phyloP scores from a whole-genome alignment of 2,329 filamentous ascomycete species.

The Botrytis deweyae region DNA sequence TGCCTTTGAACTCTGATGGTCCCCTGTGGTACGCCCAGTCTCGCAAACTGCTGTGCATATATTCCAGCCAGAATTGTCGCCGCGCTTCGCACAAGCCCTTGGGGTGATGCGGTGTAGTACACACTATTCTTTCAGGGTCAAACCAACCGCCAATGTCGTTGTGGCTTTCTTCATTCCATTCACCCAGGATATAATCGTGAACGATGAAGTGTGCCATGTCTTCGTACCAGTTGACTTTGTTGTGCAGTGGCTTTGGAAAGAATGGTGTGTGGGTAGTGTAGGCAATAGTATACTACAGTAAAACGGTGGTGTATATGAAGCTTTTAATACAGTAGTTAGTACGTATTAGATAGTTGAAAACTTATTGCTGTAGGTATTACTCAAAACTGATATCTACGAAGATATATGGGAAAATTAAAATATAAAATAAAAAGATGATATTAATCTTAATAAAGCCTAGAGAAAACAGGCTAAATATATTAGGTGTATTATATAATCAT shows the following conservation, averaged over 20 bases:
- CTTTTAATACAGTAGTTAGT: no score
- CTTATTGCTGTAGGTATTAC: no score
- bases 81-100: neutral
- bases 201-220: neutral
- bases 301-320: no score
- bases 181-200: neutral
- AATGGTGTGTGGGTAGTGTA: neutral
- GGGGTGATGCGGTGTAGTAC: neutral
- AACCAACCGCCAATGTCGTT: neutral
- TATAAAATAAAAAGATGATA: no score
- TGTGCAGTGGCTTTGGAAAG: neutral
- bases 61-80: neutral
- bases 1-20: neutral
- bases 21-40: neutral
- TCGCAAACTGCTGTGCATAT: neutral
- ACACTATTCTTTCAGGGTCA: neutral
- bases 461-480: no score
- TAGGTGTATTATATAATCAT: no score
- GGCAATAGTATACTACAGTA: no score
- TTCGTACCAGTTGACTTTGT: neutral
- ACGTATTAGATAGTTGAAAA: no score
- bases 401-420: no score
- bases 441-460: no score
- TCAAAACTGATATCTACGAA: no score
- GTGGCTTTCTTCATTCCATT: neutral